phyloP scores from a whole-genome alignment of 140 eudicot genomes.

The Stevia rebaudiana region DNA sequence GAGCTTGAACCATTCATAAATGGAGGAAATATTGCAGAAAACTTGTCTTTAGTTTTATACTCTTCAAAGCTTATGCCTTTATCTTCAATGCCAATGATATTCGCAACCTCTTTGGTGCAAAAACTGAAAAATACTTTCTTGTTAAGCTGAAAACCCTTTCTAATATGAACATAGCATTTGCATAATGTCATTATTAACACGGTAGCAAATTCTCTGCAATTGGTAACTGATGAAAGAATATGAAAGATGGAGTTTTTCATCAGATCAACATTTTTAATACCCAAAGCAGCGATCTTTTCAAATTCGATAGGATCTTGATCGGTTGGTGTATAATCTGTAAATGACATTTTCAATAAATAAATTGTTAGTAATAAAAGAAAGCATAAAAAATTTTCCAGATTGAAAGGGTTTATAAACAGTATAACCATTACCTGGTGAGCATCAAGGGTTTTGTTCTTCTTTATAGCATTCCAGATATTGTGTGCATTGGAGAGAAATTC shows the following conservation, averaged over 20 bases:
- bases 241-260: neutral
- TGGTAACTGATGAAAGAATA: slow-evolving; percentile 1
- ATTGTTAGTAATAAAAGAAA: neutral
- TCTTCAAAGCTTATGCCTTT: neutral
- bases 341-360: neutral
- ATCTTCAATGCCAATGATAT: neutral
- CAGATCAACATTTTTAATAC: neutral
- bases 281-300: neutral
- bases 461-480: slow-evolving; percentile 81
- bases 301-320: neutral
- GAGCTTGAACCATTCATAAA: neutral
- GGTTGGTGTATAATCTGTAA: neutral
- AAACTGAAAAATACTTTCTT: neutral
- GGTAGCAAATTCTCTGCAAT: neutral
- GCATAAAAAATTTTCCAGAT: neutral
- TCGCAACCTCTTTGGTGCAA: neutral
- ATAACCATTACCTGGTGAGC: slow-evolving; percentile 67
- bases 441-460: slow-evolving; percentile 88
- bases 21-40: neutral
- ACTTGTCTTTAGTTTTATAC: neutral
- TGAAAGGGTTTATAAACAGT: neutral
- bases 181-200: neutral
- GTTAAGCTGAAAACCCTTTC: neutral
- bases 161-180: neutral
- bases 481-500: slow-evolving; percentile 81